phyloP scores from a whole-genome alignment of 176 grass and related monocot species.

The Phoenix roebelenii region DNA sequence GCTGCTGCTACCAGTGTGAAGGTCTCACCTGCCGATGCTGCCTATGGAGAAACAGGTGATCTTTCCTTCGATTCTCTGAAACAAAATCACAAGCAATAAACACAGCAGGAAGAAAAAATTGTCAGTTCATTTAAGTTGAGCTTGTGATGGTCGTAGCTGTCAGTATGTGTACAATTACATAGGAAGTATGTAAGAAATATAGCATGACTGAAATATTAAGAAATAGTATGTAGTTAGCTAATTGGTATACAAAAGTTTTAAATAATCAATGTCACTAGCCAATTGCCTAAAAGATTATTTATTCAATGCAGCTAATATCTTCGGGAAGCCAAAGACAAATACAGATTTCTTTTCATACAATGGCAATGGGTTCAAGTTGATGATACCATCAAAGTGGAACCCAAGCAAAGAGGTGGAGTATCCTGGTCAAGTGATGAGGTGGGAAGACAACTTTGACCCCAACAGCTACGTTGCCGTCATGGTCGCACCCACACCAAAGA shows the following conservation, averaged over 20 bases:
- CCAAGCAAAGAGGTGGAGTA: constrained; percentile 80
- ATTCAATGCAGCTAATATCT: constrained; percentile 50
- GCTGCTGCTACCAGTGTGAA: constrained; percentile 42
- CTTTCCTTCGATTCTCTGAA: background rate
- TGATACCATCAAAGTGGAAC: constrained; percentile 93
- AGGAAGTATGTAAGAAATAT: background rate
- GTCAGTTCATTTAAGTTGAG: too few species aligned
- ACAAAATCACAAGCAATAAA: too few species aligned
- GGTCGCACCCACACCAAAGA: constrained; percentile 63
- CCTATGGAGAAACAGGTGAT: constrained; percentile 83
- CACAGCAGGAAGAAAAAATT: too few species aligned
- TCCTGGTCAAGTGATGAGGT: constrained; percentile 81
- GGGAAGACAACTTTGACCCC: constrained; percentile 94
- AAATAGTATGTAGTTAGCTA: too few species aligned
- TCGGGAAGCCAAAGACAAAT: constrained; percentile 74
- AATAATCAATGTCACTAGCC: too few species aligned
- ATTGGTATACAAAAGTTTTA: too few species aligned
- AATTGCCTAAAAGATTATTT: too few species aligned
- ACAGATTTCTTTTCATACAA: constrained; percentile 68
- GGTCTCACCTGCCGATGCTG: constrained; percentile 65
- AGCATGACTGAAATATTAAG: too few species aligned
- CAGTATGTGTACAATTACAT: background rate
- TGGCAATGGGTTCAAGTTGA: constrained; percentile 70
- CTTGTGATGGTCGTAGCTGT: too few species aligned
- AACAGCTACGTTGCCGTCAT: constrained; percentile 82